Evolutionary conservation across 2,329 filamentous ascomycete genomes (phyloP).

Genomic region (Cryphonectria radicalis): DNA sequence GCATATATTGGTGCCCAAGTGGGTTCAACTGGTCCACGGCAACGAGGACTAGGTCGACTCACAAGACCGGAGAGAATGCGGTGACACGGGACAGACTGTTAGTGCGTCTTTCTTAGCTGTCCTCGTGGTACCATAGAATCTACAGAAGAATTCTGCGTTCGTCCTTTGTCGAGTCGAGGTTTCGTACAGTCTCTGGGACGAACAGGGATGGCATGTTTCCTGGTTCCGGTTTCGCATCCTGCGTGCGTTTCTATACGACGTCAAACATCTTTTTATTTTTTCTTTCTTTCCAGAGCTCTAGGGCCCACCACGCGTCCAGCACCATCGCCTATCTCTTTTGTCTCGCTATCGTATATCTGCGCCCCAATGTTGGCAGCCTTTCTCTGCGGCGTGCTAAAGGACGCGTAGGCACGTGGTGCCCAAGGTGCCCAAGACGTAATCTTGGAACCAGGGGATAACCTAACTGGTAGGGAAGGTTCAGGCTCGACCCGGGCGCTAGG

Average conservation of each 20-base stretch:
- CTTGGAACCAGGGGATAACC: not conserved
- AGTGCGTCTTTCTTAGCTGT: not conserved
- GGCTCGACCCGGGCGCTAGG: not conserved
- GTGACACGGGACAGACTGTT: not conserved
- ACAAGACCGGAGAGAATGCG: not conserved
- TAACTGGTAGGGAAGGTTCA: not conserved
- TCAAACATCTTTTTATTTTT: not conserved
- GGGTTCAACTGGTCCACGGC: not conserved
- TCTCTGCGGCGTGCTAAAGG: not conserved
- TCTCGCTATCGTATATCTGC: not conserved
- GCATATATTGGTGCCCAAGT: not conserved
- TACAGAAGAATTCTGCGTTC: not conserved
- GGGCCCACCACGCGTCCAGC: not conserved
- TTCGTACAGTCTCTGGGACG: not conserved
- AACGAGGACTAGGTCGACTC: not conserved
- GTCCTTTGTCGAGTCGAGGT: not conserved
- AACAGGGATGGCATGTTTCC: not conserved
- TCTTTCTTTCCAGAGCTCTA: too few relatives aligned
- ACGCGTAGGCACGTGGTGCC: constrained; percentile 5
- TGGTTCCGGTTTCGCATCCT: not conserved
- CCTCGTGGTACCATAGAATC: not conserved
- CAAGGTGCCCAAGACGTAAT: constrained; percentile 7
- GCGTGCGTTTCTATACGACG: not conserved
- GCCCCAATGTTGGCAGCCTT: not conserved
- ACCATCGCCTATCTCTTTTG: not conserved